phyloP scores from a whole-genome alignment of 352 stramenopile species.

The Globisporangium orthogonon region DNA sequence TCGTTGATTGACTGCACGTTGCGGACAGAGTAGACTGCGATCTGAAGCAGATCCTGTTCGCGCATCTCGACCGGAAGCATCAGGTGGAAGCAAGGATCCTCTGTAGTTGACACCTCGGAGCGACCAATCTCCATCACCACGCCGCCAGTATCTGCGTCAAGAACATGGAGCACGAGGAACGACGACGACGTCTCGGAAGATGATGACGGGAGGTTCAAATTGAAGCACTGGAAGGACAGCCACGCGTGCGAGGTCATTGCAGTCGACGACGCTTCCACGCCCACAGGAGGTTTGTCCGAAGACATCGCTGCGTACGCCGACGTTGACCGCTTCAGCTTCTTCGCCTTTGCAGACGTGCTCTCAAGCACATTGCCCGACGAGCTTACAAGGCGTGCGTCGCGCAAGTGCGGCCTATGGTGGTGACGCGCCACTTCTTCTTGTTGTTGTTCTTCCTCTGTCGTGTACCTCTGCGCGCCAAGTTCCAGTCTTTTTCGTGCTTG shows the following conservation, averaged over 20 bases:
- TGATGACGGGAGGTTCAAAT: slow-evolving; percentile 61
- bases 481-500: slow-evolving; percentile 19
- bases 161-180: slow-evolving; percentile 63
- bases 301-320: slow-evolving; percentile 7
- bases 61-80: slow-evolving; percentile 68
- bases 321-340: slow-evolving; percentile 11
- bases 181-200: slow-evolving; percentile 24
- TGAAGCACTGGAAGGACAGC: slow-evolving; percentile 84
- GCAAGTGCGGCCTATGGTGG: slow-evolving; percentile 5
- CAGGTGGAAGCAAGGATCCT: slow-evolving; percentile 72
- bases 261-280: neutral
- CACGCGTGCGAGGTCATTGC: slow-evolving; percentile 30
- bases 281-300: neutral
- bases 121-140: slow-evolving; percentile 55
- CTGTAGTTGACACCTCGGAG: slow-evolving; percentile 62
- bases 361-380: slow-evolving; percentile 9
- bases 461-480: slow-evolving; percentile 4
- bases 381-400: slow-evolving; percentile 6
- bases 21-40: slow-evolving; percentile 64
- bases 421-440: neutral
- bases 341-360: neutral
- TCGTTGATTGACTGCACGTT: slow-evolving; percentile 49
- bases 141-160: slow-evolving; percentile 35
- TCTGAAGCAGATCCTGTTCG: slow-evolving; percentile 41
- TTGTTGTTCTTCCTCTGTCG: neutral